phyloP scores from a whole-genome alignment of 2,329 filamentous ascomycete species.

The Proliferodiscus dingleyae region DNA sequence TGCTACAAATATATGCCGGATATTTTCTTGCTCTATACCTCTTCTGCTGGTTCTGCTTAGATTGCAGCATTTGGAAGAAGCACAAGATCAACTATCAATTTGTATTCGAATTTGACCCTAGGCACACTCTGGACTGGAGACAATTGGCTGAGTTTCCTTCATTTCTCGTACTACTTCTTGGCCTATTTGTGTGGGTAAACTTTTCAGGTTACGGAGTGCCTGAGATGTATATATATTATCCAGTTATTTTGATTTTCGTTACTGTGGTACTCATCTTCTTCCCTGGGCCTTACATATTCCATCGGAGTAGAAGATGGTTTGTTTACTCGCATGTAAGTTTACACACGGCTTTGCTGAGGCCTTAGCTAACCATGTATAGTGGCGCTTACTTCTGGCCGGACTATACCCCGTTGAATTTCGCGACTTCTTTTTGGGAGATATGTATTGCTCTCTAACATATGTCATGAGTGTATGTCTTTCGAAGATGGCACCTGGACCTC shows the following conservation, averaged over 20 bases:
- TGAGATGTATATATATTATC: slow-evolving; percentile 77
- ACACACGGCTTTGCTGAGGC: neutral
- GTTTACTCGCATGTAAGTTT: slow-evolving; percentile 75
- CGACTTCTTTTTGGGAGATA: slow-evolving; percentile 96
- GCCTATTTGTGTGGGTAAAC: slow-evolving; percentile 83
- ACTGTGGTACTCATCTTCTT: slow-evolving; percentile 67
- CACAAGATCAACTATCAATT: slow-evolving; percentile 94
- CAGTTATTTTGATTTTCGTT: slow-evolving; percentile 70
- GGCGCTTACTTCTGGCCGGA: slow-evolving; percentile 78
- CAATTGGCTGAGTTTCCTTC: slow-evolving; percentile 82
- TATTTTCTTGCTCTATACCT: slow-evolving; percentile 82
- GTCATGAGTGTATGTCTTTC: slow-evolving; percentile 65
- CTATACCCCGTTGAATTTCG: slow-evolving; percentile 92
- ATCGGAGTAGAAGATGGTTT: slow-evolving; percentile 78
- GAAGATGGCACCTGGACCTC: no score
- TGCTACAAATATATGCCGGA: slow-evolving; percentile 87
- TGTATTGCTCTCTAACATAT: slow-evolving; percentile 95
- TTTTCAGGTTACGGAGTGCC: slow-evolving; percentile 65
- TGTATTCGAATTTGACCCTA: slow-evolving; percentile 91
- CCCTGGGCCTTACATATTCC: slow-evolving; percentile 69
- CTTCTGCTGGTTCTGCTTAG: slow-evolving; percentile 77
- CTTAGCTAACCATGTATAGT: slow-evolving; percentile 49
- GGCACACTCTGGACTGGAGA: slow-evolving; percentile 84
- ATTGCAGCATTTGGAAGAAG: slow-evolving; percentile 75
- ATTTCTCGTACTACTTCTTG: slow-evolving; percentile 73